Conservation (phyloP, 306 rosid species). For the Comarum palustre region DNA sequence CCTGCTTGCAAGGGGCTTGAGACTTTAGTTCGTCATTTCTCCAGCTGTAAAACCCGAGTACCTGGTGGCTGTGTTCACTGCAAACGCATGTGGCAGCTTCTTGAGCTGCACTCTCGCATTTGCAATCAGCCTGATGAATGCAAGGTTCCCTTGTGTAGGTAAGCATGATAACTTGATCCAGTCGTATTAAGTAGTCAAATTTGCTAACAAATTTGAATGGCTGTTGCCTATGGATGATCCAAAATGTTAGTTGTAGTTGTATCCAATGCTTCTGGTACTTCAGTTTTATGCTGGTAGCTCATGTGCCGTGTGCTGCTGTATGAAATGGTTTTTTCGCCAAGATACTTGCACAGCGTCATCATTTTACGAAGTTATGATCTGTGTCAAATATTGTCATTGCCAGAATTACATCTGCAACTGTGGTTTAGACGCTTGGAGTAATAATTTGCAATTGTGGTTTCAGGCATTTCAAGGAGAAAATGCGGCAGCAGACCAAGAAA, state of each 20-base stretch:
- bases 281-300: background rate
- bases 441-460: background rate
- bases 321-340: background rate
- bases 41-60: conserved; percentile 42
- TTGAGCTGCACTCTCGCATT: conserved; percentile 52
- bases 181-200: background rate
- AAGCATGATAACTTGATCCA: background rate
- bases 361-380: background rate
- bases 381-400: background rate
- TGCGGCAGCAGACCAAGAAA: conserved; percentile 40
- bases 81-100: conserved; percentile 66
- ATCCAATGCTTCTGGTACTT: background rate
- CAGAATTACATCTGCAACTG: background rate
- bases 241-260: background rate
- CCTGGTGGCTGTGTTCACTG: conserved; percentile 55
- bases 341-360: background rate
- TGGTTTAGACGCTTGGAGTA: background rate
- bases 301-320: background rate
- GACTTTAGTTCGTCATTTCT: conserved; percentile 48
- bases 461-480: conserved; percentile 45
- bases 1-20: conserved; percentile 59
- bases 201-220: background rate
- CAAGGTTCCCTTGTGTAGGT: conserved; percentile 61
- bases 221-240: background rate
- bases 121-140: conserved; percentile 45